These are phyloP conservation scores for Chalara sp. DNA, from an alignment of 2,329 filamentous ascomycete species.

Conservation along the genomic window DNA sequence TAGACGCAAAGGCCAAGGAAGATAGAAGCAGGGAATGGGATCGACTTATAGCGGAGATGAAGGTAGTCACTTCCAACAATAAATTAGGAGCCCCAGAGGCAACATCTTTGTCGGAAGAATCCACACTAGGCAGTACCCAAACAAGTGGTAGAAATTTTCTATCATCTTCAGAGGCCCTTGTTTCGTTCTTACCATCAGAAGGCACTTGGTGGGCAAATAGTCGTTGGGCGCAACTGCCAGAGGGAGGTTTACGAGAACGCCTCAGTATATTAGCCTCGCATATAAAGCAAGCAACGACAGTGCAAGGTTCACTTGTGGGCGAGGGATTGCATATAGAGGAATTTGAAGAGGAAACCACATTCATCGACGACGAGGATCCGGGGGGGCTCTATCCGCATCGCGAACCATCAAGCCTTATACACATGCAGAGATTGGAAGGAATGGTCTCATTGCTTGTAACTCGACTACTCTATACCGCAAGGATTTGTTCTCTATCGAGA, in stretches of 20 bases:
- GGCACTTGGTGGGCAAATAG: no score
- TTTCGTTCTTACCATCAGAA: no score
- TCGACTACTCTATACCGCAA: constrained; percentile 9
- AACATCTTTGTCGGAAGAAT: no score
- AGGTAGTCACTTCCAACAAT: constrained; percentile 9
- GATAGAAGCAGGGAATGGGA: constrained; percentile 55
- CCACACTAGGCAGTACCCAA: no score
- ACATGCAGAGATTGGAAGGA: constrained; percentile 17
- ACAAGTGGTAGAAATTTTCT: no score
- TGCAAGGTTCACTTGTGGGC: neutral
- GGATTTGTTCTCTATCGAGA: constrained; percentile 1
- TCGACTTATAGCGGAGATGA: constrained; percentile 47
- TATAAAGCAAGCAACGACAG: neutral
- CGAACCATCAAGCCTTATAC: constrained; percentile 14
- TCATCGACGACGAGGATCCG: constrained; percentile 9
- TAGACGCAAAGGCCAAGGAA: constrained; percentile 55
- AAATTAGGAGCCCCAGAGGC: no score
- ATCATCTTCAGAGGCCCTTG: no score
- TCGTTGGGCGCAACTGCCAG: no score
- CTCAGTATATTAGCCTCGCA: neutral
- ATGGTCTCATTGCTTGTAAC: constrained; percentile 18
- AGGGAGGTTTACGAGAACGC: neutral
- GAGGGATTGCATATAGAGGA: neutral
- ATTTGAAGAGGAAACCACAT: neutral
- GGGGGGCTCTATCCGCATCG: constrained; percentile 7